phyloP scores from a whole-genome alignment of 306 rosid genomes.

The Ammopiptanthus mongolicus region DNA sequence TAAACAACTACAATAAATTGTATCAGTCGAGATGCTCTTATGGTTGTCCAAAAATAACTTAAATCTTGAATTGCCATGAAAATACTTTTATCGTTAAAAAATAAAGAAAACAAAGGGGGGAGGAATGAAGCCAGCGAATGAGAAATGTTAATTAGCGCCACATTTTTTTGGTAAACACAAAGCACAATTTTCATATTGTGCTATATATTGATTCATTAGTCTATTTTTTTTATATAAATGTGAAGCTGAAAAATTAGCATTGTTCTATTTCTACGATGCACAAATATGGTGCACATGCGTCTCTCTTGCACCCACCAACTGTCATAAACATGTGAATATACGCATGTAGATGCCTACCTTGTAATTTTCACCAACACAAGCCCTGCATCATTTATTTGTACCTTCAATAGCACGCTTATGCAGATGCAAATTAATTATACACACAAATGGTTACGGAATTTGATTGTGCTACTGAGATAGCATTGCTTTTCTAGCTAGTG shows the following conservation, averaged over 20 bases:
- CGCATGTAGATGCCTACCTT: background rate
- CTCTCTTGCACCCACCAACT: background rate
- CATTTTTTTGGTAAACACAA: background rate
- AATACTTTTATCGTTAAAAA: no score
- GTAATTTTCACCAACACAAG: background rate
- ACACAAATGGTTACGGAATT: slow-evolving; percentile 4
- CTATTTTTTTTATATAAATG: background rate
- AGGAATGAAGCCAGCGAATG: background rate
- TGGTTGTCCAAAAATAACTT: background rate
- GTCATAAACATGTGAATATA: slow-evolving; percentile 2
- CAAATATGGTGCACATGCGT: slow-evolving; percentile 5
- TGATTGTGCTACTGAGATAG: background rate
- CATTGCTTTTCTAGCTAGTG: slow-evolving; percentile 24
- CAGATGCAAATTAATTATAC: slow-evolving; percentile 16
- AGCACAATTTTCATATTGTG: background rate
- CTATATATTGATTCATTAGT: background rate
- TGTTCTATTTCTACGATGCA: background rate
- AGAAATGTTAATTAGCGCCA: background rate
- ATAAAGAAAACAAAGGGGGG: background rate
- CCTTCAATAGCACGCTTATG: slow-evolving; percentile 21
- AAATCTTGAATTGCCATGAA: background rate
- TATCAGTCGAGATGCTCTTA: no score
- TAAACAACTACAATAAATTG: no score
- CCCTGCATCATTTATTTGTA: slow-evolving; percentile 18
- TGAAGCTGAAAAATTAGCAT: background rate